Evolutionary conservation across 345 rosid species (phyloP).

Genomic region (Aquilaria sinensis): DNA sequence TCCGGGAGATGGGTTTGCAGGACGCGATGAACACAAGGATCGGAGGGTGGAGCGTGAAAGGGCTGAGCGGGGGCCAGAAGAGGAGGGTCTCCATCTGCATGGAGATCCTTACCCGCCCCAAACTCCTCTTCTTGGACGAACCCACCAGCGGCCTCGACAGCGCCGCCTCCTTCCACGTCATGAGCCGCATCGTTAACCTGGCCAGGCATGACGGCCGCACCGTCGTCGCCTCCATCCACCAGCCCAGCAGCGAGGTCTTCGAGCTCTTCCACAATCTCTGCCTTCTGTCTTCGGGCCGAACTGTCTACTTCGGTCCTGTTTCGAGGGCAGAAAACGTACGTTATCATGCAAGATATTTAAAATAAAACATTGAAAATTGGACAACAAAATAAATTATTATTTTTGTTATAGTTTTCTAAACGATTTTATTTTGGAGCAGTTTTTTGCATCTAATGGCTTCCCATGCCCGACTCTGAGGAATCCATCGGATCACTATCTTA

Average conservation of each 20-base stretch:
- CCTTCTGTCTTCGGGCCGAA: conserved; percentile 32
- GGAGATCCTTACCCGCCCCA: conserved; percentile 41
- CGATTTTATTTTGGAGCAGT: conserved; percentile 11
- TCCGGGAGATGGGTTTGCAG: conserved; percentile 47
- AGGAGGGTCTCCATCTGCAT: conserved; percentile 53
- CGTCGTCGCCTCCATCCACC: conserved; percentile 30
- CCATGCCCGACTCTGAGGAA: conserved; percentile 32
- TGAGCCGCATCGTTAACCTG: conserved; percentile 34
- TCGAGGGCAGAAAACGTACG: conserved; percentile 22
- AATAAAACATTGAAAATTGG: neutral
- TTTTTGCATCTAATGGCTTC: conserved; percentile 31
- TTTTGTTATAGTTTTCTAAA: neutral
- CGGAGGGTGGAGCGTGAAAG: conserved; percentile 41
- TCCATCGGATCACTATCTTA: conserved; percentile 33
- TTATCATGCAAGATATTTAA: neutral
- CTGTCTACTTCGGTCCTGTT: conserved; percentile 33
- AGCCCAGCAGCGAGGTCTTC: conserved; percentile 38
- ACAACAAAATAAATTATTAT: too few species aligned
- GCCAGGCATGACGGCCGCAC: conserved; percentile 23
- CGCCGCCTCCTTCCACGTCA: conserved; percentile 47
- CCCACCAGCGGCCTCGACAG: conserved; percentile 54
- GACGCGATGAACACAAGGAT: conserved; percentile 39
- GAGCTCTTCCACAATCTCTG: conserved; percentile 32
- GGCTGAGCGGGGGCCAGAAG: conserved; percentile 53
- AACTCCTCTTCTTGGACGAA: conserved; percentile 45